Conservation (phyloP, 306 rosid species). For the Lithocarpus polystachyus region DNA sequence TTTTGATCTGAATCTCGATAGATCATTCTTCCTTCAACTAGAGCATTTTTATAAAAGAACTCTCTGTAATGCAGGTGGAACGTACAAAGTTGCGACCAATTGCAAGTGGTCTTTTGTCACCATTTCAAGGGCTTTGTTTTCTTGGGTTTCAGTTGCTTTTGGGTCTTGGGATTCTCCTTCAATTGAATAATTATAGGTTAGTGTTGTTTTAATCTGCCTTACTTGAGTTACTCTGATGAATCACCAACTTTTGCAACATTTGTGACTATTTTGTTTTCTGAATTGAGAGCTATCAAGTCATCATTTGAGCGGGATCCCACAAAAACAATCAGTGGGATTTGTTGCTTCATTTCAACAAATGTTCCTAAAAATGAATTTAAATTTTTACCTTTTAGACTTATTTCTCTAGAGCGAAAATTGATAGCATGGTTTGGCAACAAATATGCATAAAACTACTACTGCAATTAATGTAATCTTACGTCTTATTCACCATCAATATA, state of each 20-base stretch:
- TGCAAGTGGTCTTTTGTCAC: conserved; percentile 88
- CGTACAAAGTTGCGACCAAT: conserved; percentile 87
- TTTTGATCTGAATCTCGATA: neutral
- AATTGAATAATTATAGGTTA: conserved; percentile 78
- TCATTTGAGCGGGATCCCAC: neutral
- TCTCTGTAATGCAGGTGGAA: conserved; percentile 64
- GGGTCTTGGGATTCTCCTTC: conserved; percentile 88
- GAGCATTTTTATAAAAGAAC: conserved; percentile 9
- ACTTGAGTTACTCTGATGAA: neutral
- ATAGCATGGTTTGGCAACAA: neutral
- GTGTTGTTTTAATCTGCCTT: conserved; percentile 18
- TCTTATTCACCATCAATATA: no score
- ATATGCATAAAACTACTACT: no score
- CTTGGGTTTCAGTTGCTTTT: conserved; percentile 83
- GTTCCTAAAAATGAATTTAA: neutral
- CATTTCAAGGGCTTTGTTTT: conserved; percentile 79
- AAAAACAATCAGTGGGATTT: neutral
- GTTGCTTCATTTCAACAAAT: neutral
- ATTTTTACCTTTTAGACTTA: neutral
- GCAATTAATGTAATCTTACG: no score
- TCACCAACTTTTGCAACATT: neutral
- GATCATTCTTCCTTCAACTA: conserved; percentile 3
- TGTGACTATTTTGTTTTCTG: neutral
- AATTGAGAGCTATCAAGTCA: neutral
- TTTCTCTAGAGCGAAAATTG: neutral